Base-by-base conservation (phyloP, 2,329 filamentous ascomycete species). In the Aspergillus quadrilineatus region DNA sequence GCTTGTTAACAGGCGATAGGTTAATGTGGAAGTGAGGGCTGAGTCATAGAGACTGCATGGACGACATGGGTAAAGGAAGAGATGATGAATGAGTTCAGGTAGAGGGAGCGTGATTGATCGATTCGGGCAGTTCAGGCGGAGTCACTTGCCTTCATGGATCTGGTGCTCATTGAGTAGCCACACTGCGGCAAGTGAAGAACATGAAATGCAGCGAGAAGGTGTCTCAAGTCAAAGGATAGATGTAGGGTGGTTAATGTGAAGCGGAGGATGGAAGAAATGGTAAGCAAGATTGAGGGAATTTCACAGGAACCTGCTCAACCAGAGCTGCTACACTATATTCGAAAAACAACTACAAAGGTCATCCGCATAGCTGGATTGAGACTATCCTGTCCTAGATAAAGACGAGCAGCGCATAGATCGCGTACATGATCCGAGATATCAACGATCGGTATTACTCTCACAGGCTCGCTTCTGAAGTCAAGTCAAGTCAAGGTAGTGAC, bases 311-410 rank as follows among this genome's bases (percentile, higher is more conserved):
- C 15, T 28, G 26, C 29, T 10, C 15, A 22, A 30, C 29, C 6
- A 15, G 26, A 14, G 28, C 43, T 32, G 9, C 26, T 22, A 29
- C 17, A 51, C 43, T 45, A 47, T 1, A 46, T 3, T 41, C 15
- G 44, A 9, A 15, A 26, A 43, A 48, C 12, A n/a, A 51, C 32
- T 42, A 44, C 43, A 12, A 12, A 51, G 30, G 43, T 14, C n/a
- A 17, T 17, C 59, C 55, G 45, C 39, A 60, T 6, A 58, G 52
- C 53, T 60, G 57, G 58, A 64, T 65, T 64, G 54, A 54, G 54
- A 53, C 45, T 62, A 63, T 58, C 54, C 57, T 53, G 53, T 32
- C 55, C 61, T 59, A 58, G 51, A 50, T 55, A 54, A 55, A 52
- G 42, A 43, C 54, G 50, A 41, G 39, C 34, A 29, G 29, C 15